Evolutionary conservation across 441 rosid species (phyloP), one percentile per base, ranked within the genome.

Genomic region (Gossypium schwendimanii): DNA sequence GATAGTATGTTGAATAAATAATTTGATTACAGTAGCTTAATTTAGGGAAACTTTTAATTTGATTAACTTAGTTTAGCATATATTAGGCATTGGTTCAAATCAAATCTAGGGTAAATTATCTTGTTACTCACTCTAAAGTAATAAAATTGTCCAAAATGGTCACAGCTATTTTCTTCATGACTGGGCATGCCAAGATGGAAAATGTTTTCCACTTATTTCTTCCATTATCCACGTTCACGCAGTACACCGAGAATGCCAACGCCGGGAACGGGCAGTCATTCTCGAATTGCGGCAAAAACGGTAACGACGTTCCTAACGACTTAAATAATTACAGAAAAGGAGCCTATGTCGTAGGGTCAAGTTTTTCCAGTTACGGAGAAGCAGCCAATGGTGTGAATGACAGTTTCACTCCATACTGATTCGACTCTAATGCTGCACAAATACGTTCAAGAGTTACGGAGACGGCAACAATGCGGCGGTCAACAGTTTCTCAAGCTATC

Each of bases 371-470:
- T 55, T 96, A 93, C 69, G 97, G 96, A 2, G 90, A 88, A 76
- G 45, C 50, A 9, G 93, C 77, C 1, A 87, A 93, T 66, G 87
- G 83, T 0, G 92, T 86, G 0, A 81, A 81, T 53, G 92, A 87
- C 23, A 81, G 74, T 21, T 96, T 96, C 87, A 88, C 85, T 0
- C 81, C 87, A 36, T 96, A 96, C 76, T 98, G 97, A 10, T 45
- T 28, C 8, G 81, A 89, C 20, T 87, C 88, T 0, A 96, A 96
- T 70, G 84, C 70, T 0, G 97, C 99, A 3, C 71, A 78, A 73
- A 96, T 49, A 82, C 49, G 6, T 96, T 93, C 88, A 86, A 73
- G 63, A 86, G 61, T 76, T 93, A 96, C 55, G 97, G 93, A n/a
- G 76, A 72, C 6, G 80, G 81, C 0, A 97, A 97, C 0, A 90